These are phyloP conservation scores for Eucalyptus regnans DNA, from an alignment of 345 rosid genomes.

Conservation along the genomic window DNA sequence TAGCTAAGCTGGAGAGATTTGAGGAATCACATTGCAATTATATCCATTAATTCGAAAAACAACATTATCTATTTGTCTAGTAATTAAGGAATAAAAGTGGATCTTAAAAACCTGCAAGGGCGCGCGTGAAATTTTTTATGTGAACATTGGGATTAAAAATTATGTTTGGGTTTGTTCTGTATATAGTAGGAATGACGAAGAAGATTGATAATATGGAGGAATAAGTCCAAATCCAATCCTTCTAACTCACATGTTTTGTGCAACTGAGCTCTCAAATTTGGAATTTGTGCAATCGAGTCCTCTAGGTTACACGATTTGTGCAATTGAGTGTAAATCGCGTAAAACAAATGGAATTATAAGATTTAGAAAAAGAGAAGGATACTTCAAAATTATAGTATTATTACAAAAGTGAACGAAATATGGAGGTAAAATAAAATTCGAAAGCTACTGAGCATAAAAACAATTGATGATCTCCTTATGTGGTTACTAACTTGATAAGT, in stretches of 20 bases:
- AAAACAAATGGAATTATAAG: neutral
- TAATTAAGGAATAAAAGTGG: neutral
- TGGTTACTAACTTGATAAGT: neutral
- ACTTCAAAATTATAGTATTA: neutral
- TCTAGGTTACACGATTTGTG: neutral
- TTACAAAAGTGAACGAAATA: neutral
- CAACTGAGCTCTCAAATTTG: neutral
- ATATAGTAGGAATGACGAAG: neutral
- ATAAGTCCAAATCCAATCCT: neutral
- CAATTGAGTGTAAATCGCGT: fast-evolving
- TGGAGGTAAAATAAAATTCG: neutral
- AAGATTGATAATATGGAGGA: neutral
- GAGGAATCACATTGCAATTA: neutral
- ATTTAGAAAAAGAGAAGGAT: neutral
- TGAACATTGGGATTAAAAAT: neutral
- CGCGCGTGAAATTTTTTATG: fast-evolving
- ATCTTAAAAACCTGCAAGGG: neutral
- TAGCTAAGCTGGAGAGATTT: neutral
- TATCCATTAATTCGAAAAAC: neutral
- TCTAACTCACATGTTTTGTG: neutral
- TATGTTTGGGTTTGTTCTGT: neutral
- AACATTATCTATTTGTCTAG: neutral
- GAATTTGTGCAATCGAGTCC: neutral
- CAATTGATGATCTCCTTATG: neutral
- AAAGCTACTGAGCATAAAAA: neutral